Conservation (phyloP, 768 basidiomycete genomes). For the Gyrodon lividus region DNA sequence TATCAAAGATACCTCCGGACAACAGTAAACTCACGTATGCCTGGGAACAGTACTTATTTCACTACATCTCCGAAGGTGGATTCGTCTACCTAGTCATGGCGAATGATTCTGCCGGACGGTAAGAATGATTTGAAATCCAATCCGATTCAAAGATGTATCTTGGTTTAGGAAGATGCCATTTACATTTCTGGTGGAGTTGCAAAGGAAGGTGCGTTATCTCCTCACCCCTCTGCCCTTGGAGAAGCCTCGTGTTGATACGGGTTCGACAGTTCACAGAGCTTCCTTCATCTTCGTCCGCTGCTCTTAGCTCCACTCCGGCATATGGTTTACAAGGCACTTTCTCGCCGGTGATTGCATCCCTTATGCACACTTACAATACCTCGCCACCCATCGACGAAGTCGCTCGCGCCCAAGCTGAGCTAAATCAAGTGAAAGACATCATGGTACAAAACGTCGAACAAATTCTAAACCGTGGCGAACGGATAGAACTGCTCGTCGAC, state of each 20-base stretch:
- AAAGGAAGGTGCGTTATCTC: constrained; percentile 55
- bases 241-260: constrained; percentile 2
- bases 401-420: constrained; percentile 83
- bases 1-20: constrained; percentile 94
- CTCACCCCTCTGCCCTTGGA: constrained; percentile 3
- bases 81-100: constrained; percentile 92
- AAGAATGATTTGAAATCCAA: constrained; percentile 18
- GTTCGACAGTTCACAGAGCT: constrained; percentile 53
- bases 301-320: constrained; percentile 46
- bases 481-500: constrained; percentile 93
- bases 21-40: constrained; percentile 81
- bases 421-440: constrained; percentile 90
- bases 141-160: background rate
- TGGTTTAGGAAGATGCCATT: constrained; percentile 81
- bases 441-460: constrained; percentile 99
- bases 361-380: constrained; percentile 89
- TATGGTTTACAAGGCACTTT: constrained; percentile 73
- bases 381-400: constrained; percentile 87
- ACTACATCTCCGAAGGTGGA: constrained; percentile 88
- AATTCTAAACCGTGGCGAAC: constrained; percentile 90
- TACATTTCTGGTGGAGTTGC: constrained; percentile 85
- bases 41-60: constrained; percentile 92
- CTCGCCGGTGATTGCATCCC: constrained; percentile 62
- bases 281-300: constrained; percentile 62
- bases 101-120: constrained; percentile 90